These are phyloP conservation scores for Setomelanomma holmii DNA, from an alignment of 2,329 filamentous ascomycete species.

Conservation along the genomic window DNA sequence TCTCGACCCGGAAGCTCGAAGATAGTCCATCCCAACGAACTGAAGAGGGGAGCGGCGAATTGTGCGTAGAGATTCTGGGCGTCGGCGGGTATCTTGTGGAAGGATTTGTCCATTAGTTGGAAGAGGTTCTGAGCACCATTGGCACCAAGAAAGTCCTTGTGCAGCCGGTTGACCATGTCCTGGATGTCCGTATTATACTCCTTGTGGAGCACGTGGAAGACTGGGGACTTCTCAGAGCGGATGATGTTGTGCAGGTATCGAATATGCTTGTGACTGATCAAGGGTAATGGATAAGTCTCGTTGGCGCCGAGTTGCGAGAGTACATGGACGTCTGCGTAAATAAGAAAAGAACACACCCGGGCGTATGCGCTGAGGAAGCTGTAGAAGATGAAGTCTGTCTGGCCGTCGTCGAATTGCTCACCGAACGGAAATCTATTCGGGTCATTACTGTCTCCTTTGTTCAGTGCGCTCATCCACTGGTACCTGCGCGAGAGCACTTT, in stretches of 20 bases:
- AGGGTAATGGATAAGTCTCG: conserved; percentile 19
- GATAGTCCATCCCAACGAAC: conserved; percentile 32
- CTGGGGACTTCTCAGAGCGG: conserved; percentile 27
- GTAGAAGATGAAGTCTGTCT: conserved; percentile 34
- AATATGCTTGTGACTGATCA: conserved; percentile 42
- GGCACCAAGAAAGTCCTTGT: conserved; percentile 31
- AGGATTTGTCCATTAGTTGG: conserved; percentile 26
- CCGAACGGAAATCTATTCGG: conserved; percentile 35
- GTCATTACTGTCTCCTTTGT: conserved; percentile 21
- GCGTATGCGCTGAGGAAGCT: conserved; percentile 40
- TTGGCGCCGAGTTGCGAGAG: conserved; percentile 24
- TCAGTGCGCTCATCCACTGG: conserved; percentile 18
- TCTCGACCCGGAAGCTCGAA: conserved; percentile 13
- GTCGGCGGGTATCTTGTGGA: conserved; percentile 23
- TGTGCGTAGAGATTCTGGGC: conserved; percentile 26
- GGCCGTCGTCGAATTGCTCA: conserved; percentile 31
- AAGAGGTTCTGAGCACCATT: conserved; percentile 36
- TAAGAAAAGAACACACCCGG: conserved; percentile 31
- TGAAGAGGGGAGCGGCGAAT: conserved; percentile 25
- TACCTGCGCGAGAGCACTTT: conserved; percentile 39
- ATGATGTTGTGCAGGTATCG: conserved; percentile 31
- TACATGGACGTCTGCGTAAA: conserved; percentile 33
- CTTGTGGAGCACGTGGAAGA: conserved; percentile 37
- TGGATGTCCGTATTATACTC: conserved; percentile 32
- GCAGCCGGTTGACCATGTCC: conserved; percentile 26